These are phyloP conservation scores for Cercospora brassicicola DNA, from an alignment of 2,329 filamentous ascomycete species.

Conservation along the genomic window DNA sequence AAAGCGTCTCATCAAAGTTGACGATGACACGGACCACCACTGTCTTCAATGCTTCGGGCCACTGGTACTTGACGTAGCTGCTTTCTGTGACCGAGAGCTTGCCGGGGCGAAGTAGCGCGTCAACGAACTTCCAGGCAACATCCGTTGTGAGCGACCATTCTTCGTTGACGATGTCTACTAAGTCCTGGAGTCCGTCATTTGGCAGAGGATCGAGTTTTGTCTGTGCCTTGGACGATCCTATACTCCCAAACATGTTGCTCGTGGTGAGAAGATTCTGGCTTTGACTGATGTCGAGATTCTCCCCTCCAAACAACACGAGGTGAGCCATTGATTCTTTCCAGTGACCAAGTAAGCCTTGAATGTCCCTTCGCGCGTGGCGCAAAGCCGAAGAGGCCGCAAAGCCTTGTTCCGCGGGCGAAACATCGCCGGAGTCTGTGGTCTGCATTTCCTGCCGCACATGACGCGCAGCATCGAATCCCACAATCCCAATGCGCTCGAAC, in stretches of 20 bases:
- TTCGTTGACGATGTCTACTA: conserved; percentile 50
- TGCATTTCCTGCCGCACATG: conserved; percentile 35
- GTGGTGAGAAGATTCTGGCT: conserved; percentile 16
- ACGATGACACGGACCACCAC: conserved; percentile 56
- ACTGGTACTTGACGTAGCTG: conserved; percentile 55
- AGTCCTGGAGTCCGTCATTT: conserved; percentile 41
- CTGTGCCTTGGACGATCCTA: conserved; percentile 18
- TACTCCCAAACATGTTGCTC: conserved; percentile 20
- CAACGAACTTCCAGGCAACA: conserved; percentile 57
- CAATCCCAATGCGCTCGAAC: conserved; percentile 54
- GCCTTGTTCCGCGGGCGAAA: not conserved
- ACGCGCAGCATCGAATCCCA: conserved; percentile 36
- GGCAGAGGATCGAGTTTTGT: conserved; percentile 24
- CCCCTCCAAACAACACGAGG: conserved; percentile 31
- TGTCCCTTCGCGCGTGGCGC: conserved; percentile 27
- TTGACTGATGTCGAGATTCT: conserved; percentile 31
- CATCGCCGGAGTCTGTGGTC: conserved; percentile 2
- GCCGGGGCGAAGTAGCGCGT: conserved; percentile 50
- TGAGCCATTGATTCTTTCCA: conserved; percentile 35
- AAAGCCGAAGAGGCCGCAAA: conserved; percentile 12
- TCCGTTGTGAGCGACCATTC: conserved; percentile 53
- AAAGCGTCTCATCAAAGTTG: conserved; percentile 56
- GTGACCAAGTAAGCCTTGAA: conserved; percentile 31
- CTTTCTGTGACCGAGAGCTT: conserved; percentile 25
- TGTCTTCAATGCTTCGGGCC: conserved; percentile 58